Evolutionary conservation across 139 green algal species (phyloP).

Genomic region (Asterochloris erici): DNA sequence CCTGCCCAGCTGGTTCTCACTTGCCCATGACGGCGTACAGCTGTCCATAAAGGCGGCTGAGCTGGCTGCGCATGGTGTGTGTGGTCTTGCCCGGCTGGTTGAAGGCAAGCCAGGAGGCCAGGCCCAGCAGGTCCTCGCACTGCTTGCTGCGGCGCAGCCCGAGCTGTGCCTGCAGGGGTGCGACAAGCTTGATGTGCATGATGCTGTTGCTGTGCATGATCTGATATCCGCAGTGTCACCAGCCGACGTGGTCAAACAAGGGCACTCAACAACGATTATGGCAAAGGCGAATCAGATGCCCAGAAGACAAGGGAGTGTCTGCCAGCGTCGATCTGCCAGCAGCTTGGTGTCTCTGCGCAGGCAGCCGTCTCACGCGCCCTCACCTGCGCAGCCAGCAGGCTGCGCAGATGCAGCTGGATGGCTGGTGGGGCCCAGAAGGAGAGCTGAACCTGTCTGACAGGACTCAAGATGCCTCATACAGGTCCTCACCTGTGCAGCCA

Average conservation of each 20-base stretch:
- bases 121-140: slow-evolving; percentile 74
- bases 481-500: slow-evolving; percentile 62
- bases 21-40: slow-evolving; percentile 70
- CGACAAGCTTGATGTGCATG: neutral
- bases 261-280: too few relatives aligned
- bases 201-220: neutral
- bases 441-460: too few relatives aligned
- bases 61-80: slow-evolving; percentile 73
- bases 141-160: slow-evolving; percentile 58
- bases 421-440: too few relatives aligned
- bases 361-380: too few relatives aligned
- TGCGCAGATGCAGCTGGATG: too few relatives aligned
- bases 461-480: neutral
- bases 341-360: too few relatives aligned
- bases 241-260: too few relatives aligned
- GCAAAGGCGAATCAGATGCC: too few relatives aligned
- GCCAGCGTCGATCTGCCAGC: too few relatives aligned
- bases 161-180: slow-evolving; percentile 52
- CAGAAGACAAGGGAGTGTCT: too few relatives aligned
- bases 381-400: too few relatives aligned
- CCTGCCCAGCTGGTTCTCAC: neutral
- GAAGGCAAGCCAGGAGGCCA: slow-evolving; percentile 73
- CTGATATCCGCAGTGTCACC: too few relatives aligned
- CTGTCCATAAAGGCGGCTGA: slow-evolving; percentile 75
- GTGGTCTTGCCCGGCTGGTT: slow-evolving; percentile 66